These are phyloP conservation scores for Lodderomyces theae DNA, from an alignment of 1,139 yeast species.

Conservation along the genomic window DNA sequence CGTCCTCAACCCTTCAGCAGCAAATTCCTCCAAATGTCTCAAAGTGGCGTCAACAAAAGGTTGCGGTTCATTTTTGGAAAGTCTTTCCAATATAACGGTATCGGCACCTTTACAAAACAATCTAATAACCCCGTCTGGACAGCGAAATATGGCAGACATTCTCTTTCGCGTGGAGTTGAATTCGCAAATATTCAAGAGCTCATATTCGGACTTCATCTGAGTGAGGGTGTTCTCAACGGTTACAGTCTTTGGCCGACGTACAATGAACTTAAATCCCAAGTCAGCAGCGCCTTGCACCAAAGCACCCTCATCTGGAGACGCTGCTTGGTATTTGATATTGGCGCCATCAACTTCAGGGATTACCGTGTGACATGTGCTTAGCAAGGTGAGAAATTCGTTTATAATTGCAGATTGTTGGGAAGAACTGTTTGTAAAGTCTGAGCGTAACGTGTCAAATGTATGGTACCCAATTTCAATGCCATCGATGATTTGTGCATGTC, in stretches of 20 bases:
- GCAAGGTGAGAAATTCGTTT: slow-evolving; percentile 75
- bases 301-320: slow-evolving; percentile 99
- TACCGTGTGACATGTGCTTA: slow-evolving; percentile 96
- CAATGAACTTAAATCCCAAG: slow-evolving; percentile 78
- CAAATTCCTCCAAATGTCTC: slow-evolving; percentile 92
- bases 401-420: slow-evolving; percentile 60
- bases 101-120: slow-evolving; percentile 97
- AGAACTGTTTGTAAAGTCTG: slow-evolving; percentile 41
- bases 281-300: slow-evolving; percentile 90
- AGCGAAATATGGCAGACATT: slow-evolving; percentile 92
- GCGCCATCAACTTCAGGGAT: slow-evolving; percentile 74
- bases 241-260: slow-evolving; percentile 83
- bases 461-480: slow-evolving; percentile 82
- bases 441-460: slow-evolving; percentile 63
- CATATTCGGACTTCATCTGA: slow-evolving; percentile 47
- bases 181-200: slow-evolving; percentile 86
- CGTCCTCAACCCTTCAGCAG: slow-evolving; percentile 93
- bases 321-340: slow-evolving; percentile 88
- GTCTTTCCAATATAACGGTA: slow-evolving; percentile 86
- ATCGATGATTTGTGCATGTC: slow-evolving; percentile 64
- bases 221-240: slow-evolving; percentile 56
- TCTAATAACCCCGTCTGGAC: slow-evolving; percentile 91
- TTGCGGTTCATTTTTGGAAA: slow-evolving; percentile 60
- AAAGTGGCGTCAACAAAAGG: slow-evolving; percentile 81
- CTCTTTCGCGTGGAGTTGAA: slow-evolving; percentile 96